Evolutionary conservation across 2,329 filamentous ascomycete genomes (phyloP).

Genomic region (Xylaria sp.): DNA sequence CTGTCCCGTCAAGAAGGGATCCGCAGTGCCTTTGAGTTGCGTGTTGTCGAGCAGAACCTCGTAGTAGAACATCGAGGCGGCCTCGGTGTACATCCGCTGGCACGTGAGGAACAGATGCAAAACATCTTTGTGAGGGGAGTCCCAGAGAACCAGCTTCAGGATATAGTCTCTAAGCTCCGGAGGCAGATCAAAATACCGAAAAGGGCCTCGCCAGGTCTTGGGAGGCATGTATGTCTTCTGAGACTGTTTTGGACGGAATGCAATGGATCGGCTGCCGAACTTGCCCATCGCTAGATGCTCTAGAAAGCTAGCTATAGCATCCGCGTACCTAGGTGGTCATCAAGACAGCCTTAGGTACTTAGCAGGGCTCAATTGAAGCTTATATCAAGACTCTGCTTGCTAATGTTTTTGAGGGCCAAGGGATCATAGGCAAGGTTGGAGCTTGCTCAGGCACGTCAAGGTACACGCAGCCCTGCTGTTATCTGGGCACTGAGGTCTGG

Average conservation of each 20-base stretch:
- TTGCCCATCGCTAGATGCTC: conserved; percentile 15
- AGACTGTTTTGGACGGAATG: conserved; percentile 21
- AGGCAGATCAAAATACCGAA: conserved; percentile 35
- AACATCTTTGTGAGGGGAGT: conserved; percentile 17
- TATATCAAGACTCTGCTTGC: too few species aligned
- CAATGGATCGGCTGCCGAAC: conserved; percentile 29
- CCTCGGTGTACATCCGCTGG: conserved; percentile 29
- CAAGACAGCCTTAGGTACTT: background rate
- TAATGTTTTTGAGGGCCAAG: too few species aligned
- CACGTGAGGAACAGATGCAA: conserved; percentile 30
- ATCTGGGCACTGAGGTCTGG: background rate
- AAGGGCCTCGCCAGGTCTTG: conserved; percentile 23
- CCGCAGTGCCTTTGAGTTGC: conserved; percentile 12
- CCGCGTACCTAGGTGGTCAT: background rate
- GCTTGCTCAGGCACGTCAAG: too few species aligned
- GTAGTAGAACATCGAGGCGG: conserved; percentile 33
- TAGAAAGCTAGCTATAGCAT: background rate
- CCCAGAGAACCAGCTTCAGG: conserved; percentile 21
- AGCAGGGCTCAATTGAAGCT: too few species aligned
- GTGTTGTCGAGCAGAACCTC: conserved; percentile 31
- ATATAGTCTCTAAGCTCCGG: conserved; percentile 33
- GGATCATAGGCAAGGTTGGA: too few species aligned
- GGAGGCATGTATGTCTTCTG: background rate
- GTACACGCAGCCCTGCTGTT: too few species aligned
- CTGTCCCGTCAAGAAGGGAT: conserved; percentile 24